These are phyloP conservation scores for Poa pratensis DNA, from an alignment of 176 grass and related monocot species.

Conservation along the genomic window DNA sequence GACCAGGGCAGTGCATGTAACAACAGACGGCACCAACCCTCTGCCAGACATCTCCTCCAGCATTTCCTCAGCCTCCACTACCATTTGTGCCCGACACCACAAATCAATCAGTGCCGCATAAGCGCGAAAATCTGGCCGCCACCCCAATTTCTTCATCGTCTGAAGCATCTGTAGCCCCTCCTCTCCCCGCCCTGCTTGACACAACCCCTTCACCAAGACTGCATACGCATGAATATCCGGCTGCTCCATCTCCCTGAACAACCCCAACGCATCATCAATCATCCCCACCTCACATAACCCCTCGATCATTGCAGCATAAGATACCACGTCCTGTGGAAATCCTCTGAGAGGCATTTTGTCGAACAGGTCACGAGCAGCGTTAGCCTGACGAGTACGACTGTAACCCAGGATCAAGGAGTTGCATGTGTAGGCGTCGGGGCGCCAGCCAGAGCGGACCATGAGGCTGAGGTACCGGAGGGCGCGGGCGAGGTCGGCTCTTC, in stretches of 20 bases:
- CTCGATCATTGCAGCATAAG: conserved; percentile 46
- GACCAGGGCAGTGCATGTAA: conserved; percentile 44
- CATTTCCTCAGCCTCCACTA: conserved; percentile 45
- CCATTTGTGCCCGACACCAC: conserved; percentile 40
- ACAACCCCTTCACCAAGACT: conserved; percentile 52
- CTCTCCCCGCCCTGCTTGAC: conserved; percentile 37
- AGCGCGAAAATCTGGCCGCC: conserved; percentile 36
- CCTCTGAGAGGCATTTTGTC: conserved; percentile 55
- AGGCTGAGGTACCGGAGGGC: conserved; percentile 53
- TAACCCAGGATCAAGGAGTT: conserved; percentile 46
- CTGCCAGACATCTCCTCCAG: conserved; percentile 52
- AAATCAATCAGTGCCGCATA: conserved; percentile 42
- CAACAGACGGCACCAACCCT: conserved; percentile 34
- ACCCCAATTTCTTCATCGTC: conserved; percentile 48
- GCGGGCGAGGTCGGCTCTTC: conserved; percentile 44
- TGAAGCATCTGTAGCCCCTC: conserved; percentile 47
- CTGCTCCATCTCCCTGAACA: conserved; percentile 43
- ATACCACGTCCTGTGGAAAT: conserved; percentile 33
- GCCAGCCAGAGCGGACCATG: conserved; percentile 54
- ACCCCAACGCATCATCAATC: conserved; percentile 48
- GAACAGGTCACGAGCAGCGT: conserved; percentile 39
- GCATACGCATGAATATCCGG: conserved; percentile 27
- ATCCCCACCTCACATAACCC: conserved; percentile 36
- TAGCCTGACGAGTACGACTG: conserved; percentile 7
- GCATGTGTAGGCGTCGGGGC: conserved; percentile 52